Conservation (phyloP, 306 rosid genomes). For the Vicia sativa region DNA sequence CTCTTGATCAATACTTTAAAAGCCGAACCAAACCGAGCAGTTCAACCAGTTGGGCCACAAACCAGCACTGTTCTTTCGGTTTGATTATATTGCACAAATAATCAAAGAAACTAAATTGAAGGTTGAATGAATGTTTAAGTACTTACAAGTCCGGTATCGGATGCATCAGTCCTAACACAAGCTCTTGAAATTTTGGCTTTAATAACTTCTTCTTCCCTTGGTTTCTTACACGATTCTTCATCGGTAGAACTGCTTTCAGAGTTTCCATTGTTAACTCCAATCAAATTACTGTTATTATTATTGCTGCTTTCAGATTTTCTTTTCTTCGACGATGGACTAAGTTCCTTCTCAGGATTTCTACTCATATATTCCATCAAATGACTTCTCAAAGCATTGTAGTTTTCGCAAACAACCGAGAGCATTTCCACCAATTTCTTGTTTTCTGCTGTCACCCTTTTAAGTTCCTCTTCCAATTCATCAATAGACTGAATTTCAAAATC, state of each 20-base stretch:
- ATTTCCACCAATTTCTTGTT: slow-evolving; percentile 84
- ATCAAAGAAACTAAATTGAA: too few species aligned
- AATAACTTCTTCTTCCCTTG: slow-evolving; percentile 74
- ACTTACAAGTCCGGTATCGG: slow-evolving; percentile 83
- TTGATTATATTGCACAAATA: too few species aligned
- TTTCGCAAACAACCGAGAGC: slow-evolving; percentile 82
- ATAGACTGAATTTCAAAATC: slow-evolving; percentile 48
- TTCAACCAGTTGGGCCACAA: background rate
- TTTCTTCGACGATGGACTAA: slow-evolving; percentile 66
- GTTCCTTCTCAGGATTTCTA: slow-evolving; percentile 74
- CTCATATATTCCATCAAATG: slow-evolving; percentile 69
- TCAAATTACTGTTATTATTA: slow-evolving; percentile 46
- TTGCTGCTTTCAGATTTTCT: slow-evolving; percentile 85
- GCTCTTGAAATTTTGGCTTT: slow-evolving; percentile 66
- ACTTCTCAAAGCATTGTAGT: slow-evolving; percentile 65
- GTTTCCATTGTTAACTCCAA: slow-evolving; percentile 63
- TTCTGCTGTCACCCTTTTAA: slow-evolving; percentile 80
- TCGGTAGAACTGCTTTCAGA: slow-evolving; percentile 90
- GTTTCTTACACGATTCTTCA: slow-evolving; percentile 85
- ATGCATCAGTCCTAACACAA: slow-evolving; percentile 69
- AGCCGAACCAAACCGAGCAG: background rate
- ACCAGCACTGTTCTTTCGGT: background rate
- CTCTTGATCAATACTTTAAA: background rate
- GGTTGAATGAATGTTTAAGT: too few species aligned
- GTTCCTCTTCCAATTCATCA: slow-evolving; percentile 66